Evolutionary conservation across 176 grass and related monocot species (phyloP).

Genomic region (Thalia dealbata): DNA sequence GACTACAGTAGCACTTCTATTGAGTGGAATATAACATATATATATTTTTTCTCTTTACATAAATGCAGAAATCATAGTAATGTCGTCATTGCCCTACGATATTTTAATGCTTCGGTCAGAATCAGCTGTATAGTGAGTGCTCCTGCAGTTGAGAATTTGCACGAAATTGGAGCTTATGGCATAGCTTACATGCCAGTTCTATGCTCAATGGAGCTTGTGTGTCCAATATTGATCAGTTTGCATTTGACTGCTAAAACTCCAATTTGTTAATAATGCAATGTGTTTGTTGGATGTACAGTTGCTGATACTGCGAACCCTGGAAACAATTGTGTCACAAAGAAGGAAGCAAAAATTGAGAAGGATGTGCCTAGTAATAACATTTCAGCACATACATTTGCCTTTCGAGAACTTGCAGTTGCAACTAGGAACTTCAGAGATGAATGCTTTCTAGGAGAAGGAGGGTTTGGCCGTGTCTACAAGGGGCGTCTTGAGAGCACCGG

Average conservation of each 20-base stretch:
- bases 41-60: not conserved
- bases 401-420: slow-evolving; percentile 56
- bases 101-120: not conserved
- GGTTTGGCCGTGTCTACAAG: slow-evolving; percentile 80
- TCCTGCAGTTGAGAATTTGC: not conserved
- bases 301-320: slow-evolving; percentile 21
- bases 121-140: not conserved
- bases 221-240: not conserved
- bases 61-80: not conserved
- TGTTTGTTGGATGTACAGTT: slow-evolving; percentile 25
- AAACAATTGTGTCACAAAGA: slow-evolving; percentile 26
- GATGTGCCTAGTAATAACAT: slow-evolving; percentile 35
- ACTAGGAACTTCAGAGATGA: slow-evolving; percentile 83
- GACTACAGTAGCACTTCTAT: not conserved
- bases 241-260: not conserved
- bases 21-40: no score
- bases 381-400: slow-evolving; percentile 77
- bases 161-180: not conserved
- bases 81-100: not conserved
- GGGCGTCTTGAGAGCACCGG: slow-evolving; percentile 56
- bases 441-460: slow-evolving; percentile 80
- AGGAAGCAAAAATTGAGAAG: slow-evolving; percentile 35
- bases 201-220: not conserved
- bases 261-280: not conserved
- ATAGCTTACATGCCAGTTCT: not conserved